Conservation (phyloP, 2,329 filamentous ascomycete genomes). For the Trichophyton rubrum region DNA sequence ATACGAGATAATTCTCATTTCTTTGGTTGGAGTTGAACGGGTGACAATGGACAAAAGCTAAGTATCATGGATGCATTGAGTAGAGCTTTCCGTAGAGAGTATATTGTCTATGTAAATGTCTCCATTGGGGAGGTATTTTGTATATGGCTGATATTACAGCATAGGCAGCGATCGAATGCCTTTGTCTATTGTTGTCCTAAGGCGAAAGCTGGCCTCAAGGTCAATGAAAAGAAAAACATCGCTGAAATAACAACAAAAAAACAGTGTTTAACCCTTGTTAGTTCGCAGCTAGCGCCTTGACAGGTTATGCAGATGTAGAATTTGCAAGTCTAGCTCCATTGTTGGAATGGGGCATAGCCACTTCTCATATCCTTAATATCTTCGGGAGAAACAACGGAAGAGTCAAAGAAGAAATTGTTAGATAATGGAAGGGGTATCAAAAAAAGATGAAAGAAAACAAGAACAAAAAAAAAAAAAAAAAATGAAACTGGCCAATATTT, state of each 20-base stretch:
- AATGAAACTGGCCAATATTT: not conserved
- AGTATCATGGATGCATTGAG: too few species aligned
- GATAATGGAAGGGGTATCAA: slow-evolving; percentile 6
- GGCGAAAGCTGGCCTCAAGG: not conserved
- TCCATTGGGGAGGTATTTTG: not conserved
- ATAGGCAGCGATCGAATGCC: not conserved
- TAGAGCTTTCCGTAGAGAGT: too few species aligned
- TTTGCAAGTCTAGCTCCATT: slow-evolving; percentile 9
- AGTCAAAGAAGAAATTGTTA: slow-evolving; percentile 4
- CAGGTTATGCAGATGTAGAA: slow-evolving; percentile 10
- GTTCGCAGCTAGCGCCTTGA: slow-evolving; percentile 12
- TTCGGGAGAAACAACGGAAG: slow-evolving; percentile 5
- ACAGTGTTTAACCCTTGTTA: slow-evolving; percentile 12
- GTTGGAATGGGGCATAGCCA: slow-evolving; percentile 12
- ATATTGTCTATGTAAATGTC: not conserved
- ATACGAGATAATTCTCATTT: not conserved
- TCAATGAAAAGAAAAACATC: not conserved
- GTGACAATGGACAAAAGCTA: too few species aligned
- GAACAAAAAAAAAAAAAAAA: not conserved
- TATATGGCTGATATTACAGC: slow-evolving; percentile 1
- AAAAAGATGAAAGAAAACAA: not conserved
- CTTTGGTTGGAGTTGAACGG: too few species aligned
- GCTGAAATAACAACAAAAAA: not conserved
- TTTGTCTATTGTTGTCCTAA: not conserved
- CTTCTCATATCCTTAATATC: slow-evolving; percentile 7